Evolutionary conservation across 768 basidiomycete species (phyloP).

Genomic region (Termitomyces sp.): DNA sequence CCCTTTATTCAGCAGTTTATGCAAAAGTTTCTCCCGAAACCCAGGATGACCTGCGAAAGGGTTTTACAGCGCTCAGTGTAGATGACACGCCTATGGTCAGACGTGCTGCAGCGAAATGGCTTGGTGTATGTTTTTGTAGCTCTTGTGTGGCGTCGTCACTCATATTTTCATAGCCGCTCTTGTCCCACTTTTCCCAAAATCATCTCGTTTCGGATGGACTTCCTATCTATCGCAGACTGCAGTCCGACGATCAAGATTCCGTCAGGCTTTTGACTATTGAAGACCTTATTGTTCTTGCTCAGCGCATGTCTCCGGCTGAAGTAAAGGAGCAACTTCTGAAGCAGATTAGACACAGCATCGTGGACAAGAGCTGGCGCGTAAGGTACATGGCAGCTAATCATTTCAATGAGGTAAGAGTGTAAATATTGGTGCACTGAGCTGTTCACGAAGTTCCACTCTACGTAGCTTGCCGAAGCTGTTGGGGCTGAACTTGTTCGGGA

Average conservation of each 20-base stretch:
- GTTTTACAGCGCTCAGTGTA: slow-evolving; percentile 72
- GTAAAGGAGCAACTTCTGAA: slow-evolving; percentile 86
- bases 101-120: slow-evolving; percentile 92
- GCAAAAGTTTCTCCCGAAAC: slow-evolving; percentile 62
- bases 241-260: slow-evolving; percentile 96
- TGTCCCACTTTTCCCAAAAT: slow-evolving; percentile 72
- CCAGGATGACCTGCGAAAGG: slow-evolving; percentile 86
- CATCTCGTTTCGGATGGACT: slow-evolving; percentile 84
- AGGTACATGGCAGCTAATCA: slow-evolving; percentile 98
- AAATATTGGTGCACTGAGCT: background rate
- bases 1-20: slow-evolving; percentile 89
- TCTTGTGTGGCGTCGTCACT: background rate
- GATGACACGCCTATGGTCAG: slow-evolving; percentile 99
- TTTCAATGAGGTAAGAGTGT: slow-evolving; percentile 79
- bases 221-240: slow-evolving; percentile 88
- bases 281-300: slow-evolving; percentile 88
- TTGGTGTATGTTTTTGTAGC: slow-evolving; percentile 63
- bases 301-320: slow-evolving; percentile 80
- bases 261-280: slow-evolving; percentile 94
- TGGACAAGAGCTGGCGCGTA: slow-evolving; percentile 98
- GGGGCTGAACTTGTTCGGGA: slow-evolving; percentile 88
- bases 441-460: background rate
- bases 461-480: slow-evolving; percentile 83
- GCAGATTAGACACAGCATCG: slow-evolving; percentile 81
- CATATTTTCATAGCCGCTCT: slow-evolving; percentile 50